Conservation (phyloP, 179 eudicot species). For the Beta corolliflora region DNA sequence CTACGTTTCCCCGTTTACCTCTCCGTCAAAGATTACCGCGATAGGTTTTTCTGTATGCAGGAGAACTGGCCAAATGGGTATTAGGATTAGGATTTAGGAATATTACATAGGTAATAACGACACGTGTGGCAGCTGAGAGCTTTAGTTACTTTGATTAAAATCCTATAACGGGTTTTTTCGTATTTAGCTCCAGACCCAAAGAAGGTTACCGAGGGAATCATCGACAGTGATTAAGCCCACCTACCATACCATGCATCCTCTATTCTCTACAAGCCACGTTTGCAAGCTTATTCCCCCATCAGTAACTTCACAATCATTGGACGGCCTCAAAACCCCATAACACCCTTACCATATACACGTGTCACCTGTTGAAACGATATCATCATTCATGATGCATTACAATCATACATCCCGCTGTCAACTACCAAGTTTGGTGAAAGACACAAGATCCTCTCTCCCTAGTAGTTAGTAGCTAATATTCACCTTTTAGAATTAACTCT, state of each 20-base stretch:
- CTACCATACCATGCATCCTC: conserved; percentile 11
- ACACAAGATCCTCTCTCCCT: conserved; percentile 16
- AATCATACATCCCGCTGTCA: conserved; percentile 9
- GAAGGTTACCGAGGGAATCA: conserved; percentile 7
- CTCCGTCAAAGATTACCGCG: not conserved
- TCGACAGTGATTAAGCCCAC: conserved; percentile 1
- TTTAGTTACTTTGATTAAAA: conserved; percentile 1
- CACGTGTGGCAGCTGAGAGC: not conserved
- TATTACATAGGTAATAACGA: conserved; percentile 4
- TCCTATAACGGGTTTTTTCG: not conserved
- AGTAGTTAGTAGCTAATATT: not conserved
- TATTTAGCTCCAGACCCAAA: conserved; percentile 16
- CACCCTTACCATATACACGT: not conserved
- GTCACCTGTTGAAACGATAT: not conserved
- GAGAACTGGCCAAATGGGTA: no score
- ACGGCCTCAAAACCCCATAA: not conserved
- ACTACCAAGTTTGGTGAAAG: conserved; percentile 15
- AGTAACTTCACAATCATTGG: conserved; percentile 3
- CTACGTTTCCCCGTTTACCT: not conserved
- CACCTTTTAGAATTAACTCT: conserved; percentile 5
- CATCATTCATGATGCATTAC: not conserved
- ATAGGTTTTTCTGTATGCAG: not conserved
- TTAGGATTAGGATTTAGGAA: no score
- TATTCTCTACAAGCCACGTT: conserved; percentile 2
- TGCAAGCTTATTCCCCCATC: not conserved